These are phyloP conservation scores for Tilletiaria anomala DNA, from an alignment of 1,284 basidiomycete genomes.

Conservation along the genomic window DNA sequence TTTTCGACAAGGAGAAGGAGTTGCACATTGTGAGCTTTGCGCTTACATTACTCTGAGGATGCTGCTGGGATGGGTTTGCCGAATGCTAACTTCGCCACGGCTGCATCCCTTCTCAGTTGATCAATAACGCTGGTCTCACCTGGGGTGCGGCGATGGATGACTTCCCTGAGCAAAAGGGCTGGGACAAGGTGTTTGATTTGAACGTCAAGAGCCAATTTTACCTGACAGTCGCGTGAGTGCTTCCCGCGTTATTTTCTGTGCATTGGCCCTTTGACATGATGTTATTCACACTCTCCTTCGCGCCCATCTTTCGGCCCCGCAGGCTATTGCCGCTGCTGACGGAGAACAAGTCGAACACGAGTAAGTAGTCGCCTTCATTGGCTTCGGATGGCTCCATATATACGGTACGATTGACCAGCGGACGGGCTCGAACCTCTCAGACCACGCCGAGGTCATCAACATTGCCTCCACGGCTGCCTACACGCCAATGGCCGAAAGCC, in stretches of 20 bases:
- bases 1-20: slow-evolving; percentile 51
- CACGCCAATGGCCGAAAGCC: slow-evolving; percentile 45
- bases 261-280: background rate
- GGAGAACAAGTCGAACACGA: slow-evolving; percentile 23
- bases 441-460: slow-evolving; percentile 53
- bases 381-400: background rate
- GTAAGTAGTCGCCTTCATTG: no score
- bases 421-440: slow-evolving; percentile 47
- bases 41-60: no score
- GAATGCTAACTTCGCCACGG: slow-evolving; percentile 58
- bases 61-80: slow-evolving; percentile 69
- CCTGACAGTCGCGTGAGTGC: slow-evolving; percentile 29
- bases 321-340: slow-evolving; percentile 25
- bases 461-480: slow-evolving; percentile 62
- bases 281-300: background rate
- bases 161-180: slow-evolving; percentile 55
- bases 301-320: background rate
- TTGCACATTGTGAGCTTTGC: slow-evolving; percentile 48
- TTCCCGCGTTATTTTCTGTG: background rate
- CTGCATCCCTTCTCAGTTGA: no score
- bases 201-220: slow-evolving; percentile 39
- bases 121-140: slow-evolving; percentile 44
- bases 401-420: background rate
- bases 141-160: slow-evolving; percentile 58
- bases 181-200: slow-evolving; percentile 48